These are phyloP conservation scores for Yamadazyma aaseri DNA, from an alignment of 1,139 yeast species.

Conservation along the genomic window DNA sequence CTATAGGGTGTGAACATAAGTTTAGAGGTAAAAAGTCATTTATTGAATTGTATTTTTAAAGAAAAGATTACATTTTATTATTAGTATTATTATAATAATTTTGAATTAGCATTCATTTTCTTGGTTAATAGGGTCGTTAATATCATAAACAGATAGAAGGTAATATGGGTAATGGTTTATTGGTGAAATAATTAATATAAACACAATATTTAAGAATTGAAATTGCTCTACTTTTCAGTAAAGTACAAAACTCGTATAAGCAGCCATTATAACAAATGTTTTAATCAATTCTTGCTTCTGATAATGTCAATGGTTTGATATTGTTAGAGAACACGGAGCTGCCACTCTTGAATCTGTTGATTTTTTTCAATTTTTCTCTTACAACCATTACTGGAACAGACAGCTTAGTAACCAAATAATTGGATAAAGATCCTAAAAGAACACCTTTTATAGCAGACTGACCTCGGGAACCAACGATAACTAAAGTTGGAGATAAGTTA, in stretches of 20 bases:
- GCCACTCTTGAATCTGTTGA: constrained; percentile 56
- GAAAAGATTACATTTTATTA: no score
- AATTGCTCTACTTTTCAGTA: no score
- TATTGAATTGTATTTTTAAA: constrained; percentile 37
- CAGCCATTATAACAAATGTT: not conserved
- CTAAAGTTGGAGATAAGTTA: constrained; percentile 77
- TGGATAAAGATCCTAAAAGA: constrained; percentile 70
- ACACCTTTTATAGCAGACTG: constrained; percentile 76
- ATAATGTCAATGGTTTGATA: constrained; percentile 48
- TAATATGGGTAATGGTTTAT: no score
- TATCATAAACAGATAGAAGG: not conserved
- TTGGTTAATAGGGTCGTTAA: no score
- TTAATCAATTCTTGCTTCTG: constrained; percentile 50
- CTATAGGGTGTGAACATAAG: constrained; percentile 34
- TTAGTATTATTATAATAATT: not conserved
- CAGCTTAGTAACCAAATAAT: constrained; percentile 73
- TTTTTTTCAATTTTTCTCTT: constrained; percentile 74
- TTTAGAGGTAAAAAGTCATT: constrained; percentile 35
- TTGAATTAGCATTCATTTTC: no score
- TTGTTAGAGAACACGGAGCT: constrained; percentile 48
- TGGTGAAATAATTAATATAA: not conserved
- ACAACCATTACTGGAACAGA: constrained; percentile 92
- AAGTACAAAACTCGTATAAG: no score
- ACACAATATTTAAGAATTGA: constrained; percentile 1
- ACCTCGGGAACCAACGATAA: constrained; percentile 81